phyloP scores from a whole-genome alignment of 352 stramenopile species.

The Pythium aphanidermatum region DNA sequence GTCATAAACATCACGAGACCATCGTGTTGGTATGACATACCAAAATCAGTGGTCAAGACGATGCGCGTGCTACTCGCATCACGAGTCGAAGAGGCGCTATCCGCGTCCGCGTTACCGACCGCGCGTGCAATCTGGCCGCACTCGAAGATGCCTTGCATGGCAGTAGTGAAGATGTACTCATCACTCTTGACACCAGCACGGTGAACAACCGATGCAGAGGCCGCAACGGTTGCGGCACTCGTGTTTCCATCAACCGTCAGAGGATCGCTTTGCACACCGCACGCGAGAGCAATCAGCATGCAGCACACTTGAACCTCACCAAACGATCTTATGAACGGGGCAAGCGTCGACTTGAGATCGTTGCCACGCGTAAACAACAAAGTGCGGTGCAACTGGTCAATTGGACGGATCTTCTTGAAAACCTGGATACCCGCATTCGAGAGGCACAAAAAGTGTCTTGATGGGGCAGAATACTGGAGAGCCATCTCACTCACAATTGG shows the following conservation, averaged over 20 bases:
- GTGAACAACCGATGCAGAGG: conserved; percentile 32
- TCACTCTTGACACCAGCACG: conserved; percentile 56
- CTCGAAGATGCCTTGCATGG: conserved; percentile 82
- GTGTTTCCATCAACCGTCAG: conserved; percentile 46
- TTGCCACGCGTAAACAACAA: conserved; percentile 63
- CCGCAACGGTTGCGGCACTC: conserved; percentile 26
- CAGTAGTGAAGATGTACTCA: conserved; percentile 71
- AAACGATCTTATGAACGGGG: conserved; percentile 78
- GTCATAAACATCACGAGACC: conserved; percentile 74
- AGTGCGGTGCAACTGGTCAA: conserved; percentile 81
- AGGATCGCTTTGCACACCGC: conserved; percentile 74
- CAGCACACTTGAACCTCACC: conserved; percentile 78
- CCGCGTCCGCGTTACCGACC: neutral
- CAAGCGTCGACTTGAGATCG: conserved; percentile 56
- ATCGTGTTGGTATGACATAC: conserved; percentile 85
- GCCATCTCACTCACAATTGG: conserved; percentile 73
- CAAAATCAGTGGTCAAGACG: conserved; percentile 80
- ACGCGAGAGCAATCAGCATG: conserved; percentile 87
- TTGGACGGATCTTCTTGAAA: conserved; percentile 86
- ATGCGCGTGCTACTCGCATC: conserved; percentile 50
- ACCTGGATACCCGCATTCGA: conserved; percentile 84
- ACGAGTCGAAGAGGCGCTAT: conserved; percentile 21
- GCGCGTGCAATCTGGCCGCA: conserved; percentile 42
- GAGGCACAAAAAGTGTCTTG: conserved; percentile 81
- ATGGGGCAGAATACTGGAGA: conserved; percentile 76